Evolutionary conservation across 495 filamentous ascomycete genomes (phyloP).

Genomic region (Penicillium silybi): DNA sequence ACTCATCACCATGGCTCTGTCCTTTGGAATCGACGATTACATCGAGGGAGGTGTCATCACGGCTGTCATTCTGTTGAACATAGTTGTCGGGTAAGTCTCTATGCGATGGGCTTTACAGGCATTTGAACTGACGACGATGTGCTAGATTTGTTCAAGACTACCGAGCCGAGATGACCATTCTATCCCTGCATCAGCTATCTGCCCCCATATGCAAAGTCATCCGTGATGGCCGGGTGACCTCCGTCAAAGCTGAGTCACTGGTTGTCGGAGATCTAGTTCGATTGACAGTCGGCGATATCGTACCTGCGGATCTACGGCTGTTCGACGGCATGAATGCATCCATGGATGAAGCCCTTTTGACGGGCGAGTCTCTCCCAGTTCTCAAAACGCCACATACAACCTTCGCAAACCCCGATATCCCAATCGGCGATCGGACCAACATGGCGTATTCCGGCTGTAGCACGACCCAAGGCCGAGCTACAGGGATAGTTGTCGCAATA

Average conservation of each 20-base stretch:
- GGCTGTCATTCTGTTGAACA: slow-evolving; percentile 77
- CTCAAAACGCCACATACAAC: slow-evolving; percentile 66
- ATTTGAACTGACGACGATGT: neutral
- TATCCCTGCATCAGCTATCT: slow-evolving; percentile 70
- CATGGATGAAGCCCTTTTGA: slow-evolving; percentile 54
- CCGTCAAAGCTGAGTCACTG: slow-evolving; percentile 66
- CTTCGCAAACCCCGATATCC: slow-evolving; percentile 47
- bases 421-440: slow-evolving; percentile 66
- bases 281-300: slow-evolving; percentile 64
- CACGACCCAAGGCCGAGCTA: slow-evolving; percentile 64
- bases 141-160: slow-evolving; percentile 72
- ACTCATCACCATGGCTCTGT: slow-evolving; percentile 77
- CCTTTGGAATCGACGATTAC: slow-evolving; percentile 74
- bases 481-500: slow-evolving; percentile 62
- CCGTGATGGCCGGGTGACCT: slow-evolving; percentile 61
- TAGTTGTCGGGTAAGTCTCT: slow-evolving; percentile 55
- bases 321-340: slow-evolving; percentile 77
- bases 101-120: neutral
- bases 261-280: slow-evolving; percentile 80
- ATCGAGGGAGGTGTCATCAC: slow-evolving; percentile 82
- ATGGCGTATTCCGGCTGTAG: slow-evolving; percentile 68
- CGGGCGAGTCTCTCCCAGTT: slow-evolving; percentile 61
- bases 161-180: slow-evolving; percentile 81
- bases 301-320: slow-evolving; percentile 67
- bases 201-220: slow-evolving; percentile 76